Base-by-base conservation (phyloP, 2,329 filamentous ascomycete species). In the Aspergillus pseudoglaucus region DNA sequence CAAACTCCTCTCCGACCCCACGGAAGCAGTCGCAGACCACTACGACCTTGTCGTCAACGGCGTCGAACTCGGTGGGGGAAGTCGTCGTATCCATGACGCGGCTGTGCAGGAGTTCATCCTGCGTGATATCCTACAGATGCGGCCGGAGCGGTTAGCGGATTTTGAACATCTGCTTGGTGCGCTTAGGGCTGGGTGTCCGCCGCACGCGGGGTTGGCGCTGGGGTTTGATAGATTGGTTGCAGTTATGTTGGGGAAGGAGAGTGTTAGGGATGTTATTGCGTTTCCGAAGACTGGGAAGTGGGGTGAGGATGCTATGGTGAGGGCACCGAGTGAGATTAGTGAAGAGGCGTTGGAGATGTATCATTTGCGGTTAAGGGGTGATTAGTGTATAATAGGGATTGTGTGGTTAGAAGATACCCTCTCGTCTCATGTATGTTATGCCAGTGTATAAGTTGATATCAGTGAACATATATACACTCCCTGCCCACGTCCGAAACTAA, bases 31-130 rank as follows among this genome's bases (percentile, higher is more conserved):
- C 57, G 94, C 87, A 3, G 91, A 95, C 59, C 90, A 95, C 64
- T 98, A 96, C 70, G 93, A 98, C 59, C 82, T 98, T 12, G 91
- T 98, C 0, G 81, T 97, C 58, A 98, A 98, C 64, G 93, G 93
- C 3, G 82, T 95, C 4, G 93, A 98, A 68, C 79, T 98, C 1
- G 93, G 93, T 22, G 93, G 93, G 9, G 94, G 93, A 30, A 95
- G 88, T 65, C 82, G 89, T 12, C 88, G 93, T 77, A 96, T 97
- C 48, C 93, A 98, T 69, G 79, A 86, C 39, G 84, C 88, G 0
- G 76, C 80, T 1, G 78, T 96, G 57, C 93, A 98, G 63, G 84
- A 90, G 55, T 88, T 87, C 55, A 77, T 98, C 51, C 83, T 98
- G 75, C 79, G 84, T 14, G 81, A 95, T 51, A 83, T 97, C 4